These are phyloP conservation scores for Pythium phragmiticola DNA, from an alignment of 352 stramenopile species.

Conservation along the genomic window DNA sequence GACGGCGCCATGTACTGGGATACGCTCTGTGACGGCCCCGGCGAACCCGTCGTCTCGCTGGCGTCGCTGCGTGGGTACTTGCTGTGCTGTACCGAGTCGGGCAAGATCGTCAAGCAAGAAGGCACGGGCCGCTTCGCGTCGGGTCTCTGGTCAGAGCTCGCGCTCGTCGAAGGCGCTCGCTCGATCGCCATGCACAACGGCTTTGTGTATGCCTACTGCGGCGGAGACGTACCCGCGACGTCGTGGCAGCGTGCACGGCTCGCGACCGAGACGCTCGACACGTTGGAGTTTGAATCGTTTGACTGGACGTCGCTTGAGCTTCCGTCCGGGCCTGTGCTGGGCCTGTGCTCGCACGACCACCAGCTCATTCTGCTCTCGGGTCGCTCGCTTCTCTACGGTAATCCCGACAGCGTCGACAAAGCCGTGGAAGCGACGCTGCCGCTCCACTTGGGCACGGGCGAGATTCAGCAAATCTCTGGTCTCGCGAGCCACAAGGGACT, in stretches of 20 bases:
- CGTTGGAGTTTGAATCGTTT: slow-evolving; percentile 53
- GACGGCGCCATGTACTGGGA: slow-evolving; percentile 42
- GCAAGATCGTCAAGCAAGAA: slow-evolving; percentile 68
- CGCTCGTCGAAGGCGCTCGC: slow-evolving; percentile 36
- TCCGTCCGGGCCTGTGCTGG: slow-evolving; percentile 26
- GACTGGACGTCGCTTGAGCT: slow-evolving; percentile 34
- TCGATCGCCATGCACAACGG: slow-evolving; percentile 73
- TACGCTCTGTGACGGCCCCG: slow-evolving; percentile 46
- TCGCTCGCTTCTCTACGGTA: slow-evolving; percentile 42
- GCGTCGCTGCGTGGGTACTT: slow-evolving; percentile 64
- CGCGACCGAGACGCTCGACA: slow-evolving; percentile 45
- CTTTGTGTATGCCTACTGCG: slow-evolving; percentile 58
- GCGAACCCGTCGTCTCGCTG: slow-evolving; percentile 48
- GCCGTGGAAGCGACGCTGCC: slow-evolving; percentile 37
- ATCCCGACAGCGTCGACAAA: slow-evolving; percentile 28
- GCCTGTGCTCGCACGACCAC: slow-evolving; percentile 77
- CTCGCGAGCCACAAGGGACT: slow-evolving; percentile 84
- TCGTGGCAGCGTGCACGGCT: slow-evolving; percentile 59
- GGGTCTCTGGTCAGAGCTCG: slow-evolving; percentile 58
- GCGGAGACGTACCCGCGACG: slow-evolving; percentile 2
- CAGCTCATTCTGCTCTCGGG: slow-evolving; percentile 63
- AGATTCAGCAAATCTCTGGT: slow-evolving; percentile 36
- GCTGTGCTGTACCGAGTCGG: slow-evolving; percentile 56
- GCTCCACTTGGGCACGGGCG: slow-evolving; percentile 17
- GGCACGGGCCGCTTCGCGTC: slow-evolving; percentile 60